Percentiles rank a stretch among this genome's conserved stretches.
These are phyloP conservation scores for Russula foetens DNA, from an alignment of 768 basidiomycete species.

Conservation along the genomic window DNA sequence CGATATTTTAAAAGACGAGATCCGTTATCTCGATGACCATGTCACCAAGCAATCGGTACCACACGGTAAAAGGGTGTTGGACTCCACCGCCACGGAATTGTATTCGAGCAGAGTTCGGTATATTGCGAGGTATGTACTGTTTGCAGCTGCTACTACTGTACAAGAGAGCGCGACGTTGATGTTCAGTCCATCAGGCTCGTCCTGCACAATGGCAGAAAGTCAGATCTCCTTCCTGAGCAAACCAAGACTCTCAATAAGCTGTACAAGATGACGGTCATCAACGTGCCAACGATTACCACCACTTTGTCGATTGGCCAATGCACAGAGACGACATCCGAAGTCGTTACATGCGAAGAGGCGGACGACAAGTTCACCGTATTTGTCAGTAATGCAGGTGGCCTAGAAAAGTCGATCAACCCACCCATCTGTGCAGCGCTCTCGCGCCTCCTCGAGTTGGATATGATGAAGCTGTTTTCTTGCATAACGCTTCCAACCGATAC, in stretches of 20 bases:
- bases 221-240: background rate
- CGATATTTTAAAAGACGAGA: slow-evolving; percentile 4
- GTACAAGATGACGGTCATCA: slow-evolving; percentile 9
- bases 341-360: background rate
- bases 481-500: background rate
- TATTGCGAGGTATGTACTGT: slow-evolving; percentile 6
- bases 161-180: background rate
- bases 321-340: background rate
- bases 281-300: slow-evolving; percentile 4
- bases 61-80: slow-evolving; percentile 1
- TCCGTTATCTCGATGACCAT: slow-evolving; percentile 5
- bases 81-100: slow-evolving; percentile 4
- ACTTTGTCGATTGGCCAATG: slow-evolving; percentile 3
- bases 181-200: background rate
- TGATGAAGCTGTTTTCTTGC: slow-evolving; percentile 1
- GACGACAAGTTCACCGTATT: slow-evolving; percentile 7
- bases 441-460: slow-evolving; percentile 1
- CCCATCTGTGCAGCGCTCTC: slow-evolving; percentile 1
- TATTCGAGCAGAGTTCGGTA: slow-evolving; percentile 13
- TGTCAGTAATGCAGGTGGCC: background rate
- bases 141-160: background rate
- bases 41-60: slow-evolving; percentile 9
- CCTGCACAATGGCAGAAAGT: background rate
- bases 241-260: slow-evolving; percentile 3
- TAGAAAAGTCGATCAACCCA: background rate